Evolutionary conservation across 495 filamentous ascomycete genomes (phyloP), one percentile per base, ranked within the genome.

Genomic region (Penicillium fimorum): DNA sequence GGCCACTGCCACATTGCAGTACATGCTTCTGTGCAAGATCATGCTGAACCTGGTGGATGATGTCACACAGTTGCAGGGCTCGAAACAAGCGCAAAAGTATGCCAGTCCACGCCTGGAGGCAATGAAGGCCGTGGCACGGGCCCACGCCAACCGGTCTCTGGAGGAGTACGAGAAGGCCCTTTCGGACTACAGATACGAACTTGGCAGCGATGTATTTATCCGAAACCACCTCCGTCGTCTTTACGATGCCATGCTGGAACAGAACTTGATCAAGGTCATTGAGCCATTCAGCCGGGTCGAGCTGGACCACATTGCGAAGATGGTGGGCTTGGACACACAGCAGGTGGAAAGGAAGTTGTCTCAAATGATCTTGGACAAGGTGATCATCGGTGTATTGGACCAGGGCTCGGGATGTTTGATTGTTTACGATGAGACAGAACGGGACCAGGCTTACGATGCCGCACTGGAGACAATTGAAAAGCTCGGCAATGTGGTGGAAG

Each of bases 1-100:
- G 72, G 94, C 94, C 5, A 93, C 91, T 9, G 87, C 92, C 9
- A 89, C 94, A 25, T 78, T 99, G 59, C 96, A 99, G 76, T 99
- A 99, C 82, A 97, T 99, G 95, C 81, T 99, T 33, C 85, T 99
- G 29, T 97, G 94, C 82, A 97, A 97, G 80, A 95, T 99, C 77
- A 97, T 99, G 94, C 80, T 97, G 59, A 99, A 99, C 76, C 76
- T 93, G 32, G 90, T 84, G 59, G 92, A 97, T 78, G 94, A 99
- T 75, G 93, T 99, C 67, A 92, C 91, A 74, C 82, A 85, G 65
- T 79, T 98, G 51, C 88, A 97, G 83, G 85, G 87, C 15, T 92
- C 89, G 44, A 98, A 98, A 80, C 91, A 96, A 70, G 94, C 94
- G 30, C 83, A 92, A 64, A 94, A 95, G 75, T 97, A 97, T 71